Percentiles rank a stretch among this genome's conserved stretches.
These are phyloP conservation scores for Digitaria exilis DNA, from an alignment of 202 grass and related monocot species.

Conservation along the genomic window DNA sequence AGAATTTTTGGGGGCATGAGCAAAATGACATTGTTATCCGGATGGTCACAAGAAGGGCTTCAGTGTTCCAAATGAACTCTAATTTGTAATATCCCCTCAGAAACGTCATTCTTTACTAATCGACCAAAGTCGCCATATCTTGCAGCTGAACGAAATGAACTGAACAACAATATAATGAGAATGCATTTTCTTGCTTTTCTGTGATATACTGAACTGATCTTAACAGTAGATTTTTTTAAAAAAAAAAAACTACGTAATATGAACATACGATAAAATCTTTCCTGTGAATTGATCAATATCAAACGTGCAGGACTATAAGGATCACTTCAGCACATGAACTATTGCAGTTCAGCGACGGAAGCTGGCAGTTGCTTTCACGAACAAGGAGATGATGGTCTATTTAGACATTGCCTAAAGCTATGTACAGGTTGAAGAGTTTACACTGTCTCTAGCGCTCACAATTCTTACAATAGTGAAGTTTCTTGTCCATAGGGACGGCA, in stretches of 20 bases:
- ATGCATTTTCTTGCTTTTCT: background rate
- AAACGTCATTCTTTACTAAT: background rate
- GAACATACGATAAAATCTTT: background rate
- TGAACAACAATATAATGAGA: background rate
- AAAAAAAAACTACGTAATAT: background rate
- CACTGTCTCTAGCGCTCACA: constrained; percentile 43
- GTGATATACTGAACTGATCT: background rate
- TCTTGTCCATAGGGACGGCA: constrained; percentile 56
- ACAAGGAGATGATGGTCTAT: background rate
- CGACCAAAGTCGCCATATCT: background rate
- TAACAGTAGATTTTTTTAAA: background rate
- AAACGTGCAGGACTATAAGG: background rate
- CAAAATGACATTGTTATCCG: background rate
- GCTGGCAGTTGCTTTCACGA: background rate
- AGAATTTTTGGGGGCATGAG: background rate
- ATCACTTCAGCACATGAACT: constrained; percentile 15
- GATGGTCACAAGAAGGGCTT: background rate
- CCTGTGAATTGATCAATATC: background rate
- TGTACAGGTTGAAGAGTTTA: background rate
- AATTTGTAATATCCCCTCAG: background rate
- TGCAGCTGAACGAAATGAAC: background rate
- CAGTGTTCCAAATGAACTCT: background rate
- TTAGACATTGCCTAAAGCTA: constrained; percentile 8
- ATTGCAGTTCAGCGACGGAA: background rate
- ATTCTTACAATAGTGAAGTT: constrained; percentile 51